Evolutionary conservation across 2,329 filamentous ascomycete species (phyloP).

Genomic region (Penicillium corylophilum): DNA sequence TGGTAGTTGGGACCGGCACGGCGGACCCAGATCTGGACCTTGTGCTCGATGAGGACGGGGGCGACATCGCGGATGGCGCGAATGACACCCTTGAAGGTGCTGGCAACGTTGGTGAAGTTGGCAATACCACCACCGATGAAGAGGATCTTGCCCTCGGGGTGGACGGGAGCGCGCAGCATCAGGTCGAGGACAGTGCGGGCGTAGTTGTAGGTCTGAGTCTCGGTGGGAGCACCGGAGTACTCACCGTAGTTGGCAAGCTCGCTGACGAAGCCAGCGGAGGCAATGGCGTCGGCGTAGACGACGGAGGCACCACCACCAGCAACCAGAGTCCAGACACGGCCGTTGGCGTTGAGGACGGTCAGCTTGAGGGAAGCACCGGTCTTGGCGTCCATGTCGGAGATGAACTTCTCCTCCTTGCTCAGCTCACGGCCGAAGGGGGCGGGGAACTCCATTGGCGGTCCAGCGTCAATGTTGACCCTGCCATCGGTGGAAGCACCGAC

Average conservation of each 20-base stretch:
- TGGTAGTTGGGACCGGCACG: slow-evolving; percentile 96
- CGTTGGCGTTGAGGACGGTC: slow-evolving; percentile 86
- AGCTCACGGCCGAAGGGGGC: slow-evolving; percentile 98
- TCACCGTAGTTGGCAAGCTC: slow-evolving; percentile 99
- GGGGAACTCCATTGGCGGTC: slow-evolving; percentile 97
- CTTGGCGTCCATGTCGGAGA: slow-evolving; percentile 97
- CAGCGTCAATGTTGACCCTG: slow-evolving; percentile 91
- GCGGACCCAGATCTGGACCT: slow-evolving; percentile 95
- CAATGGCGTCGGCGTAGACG: slow-evolving; percentile 98
- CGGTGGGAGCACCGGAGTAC: slow-evolving; percentile 97
- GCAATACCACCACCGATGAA: slow-evolving; percentile 99
- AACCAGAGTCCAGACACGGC: slow-evolving; percentile 96
- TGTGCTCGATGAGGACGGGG: slow-evolving; percentile 86
- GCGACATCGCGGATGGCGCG: slow-evolving; percentile 89
- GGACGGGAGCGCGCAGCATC: slow-evolving; percentile 85
- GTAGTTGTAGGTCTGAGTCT: slow-evolving; percentile 99
- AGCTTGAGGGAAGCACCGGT: slow-evolving; percentile 98
- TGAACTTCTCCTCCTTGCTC: slow-evolving; percentile 98
- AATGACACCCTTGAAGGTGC: slow-evolving; percentile 99
- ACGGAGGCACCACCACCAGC: slow-evolving; percentile 99
- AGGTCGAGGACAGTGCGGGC: slow-evolving; percentile 94
- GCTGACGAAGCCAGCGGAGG: slow-evolving; percentile 88
- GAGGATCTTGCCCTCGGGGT: slow-evolving; percentile 91
- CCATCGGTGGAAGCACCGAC: slow-evolving; percentile 61
- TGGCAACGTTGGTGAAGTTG: slow-evolving; percentile 99